Base-by-base conservation (phyloP, 306 rosid genomes). In the Prunus persica region DNA sequence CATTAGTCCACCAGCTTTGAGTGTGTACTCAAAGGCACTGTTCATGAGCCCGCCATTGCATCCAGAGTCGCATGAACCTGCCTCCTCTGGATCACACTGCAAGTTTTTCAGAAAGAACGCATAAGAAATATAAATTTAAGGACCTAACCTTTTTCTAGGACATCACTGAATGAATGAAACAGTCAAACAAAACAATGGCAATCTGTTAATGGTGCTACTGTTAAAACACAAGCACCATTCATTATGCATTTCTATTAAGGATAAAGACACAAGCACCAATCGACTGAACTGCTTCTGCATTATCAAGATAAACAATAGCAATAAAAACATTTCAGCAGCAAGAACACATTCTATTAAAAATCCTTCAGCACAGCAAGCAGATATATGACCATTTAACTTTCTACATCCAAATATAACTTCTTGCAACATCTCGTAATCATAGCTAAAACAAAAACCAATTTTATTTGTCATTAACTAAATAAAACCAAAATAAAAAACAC, bases 31-130 rank as follows among this genome's bases (percentile, higher is more conserved):
- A 72, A 96, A 85, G 76, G 99, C 99, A 76, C 97, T 96, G 51
- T 96, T 96, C 98, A 96, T 96, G 78, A 92, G 86, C 64, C 99
- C 99, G 15, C 99, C 97, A 4, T 80, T 96, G 88, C 99, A 96
- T n/a, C 99, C 98, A 0, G 97, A 78, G 76, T 95, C 99, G 0
- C 99, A 95, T 34, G 98, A 89, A 61, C 89, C 87, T 10, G 80
- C 34, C 68, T 92, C 96, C 43, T 92, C 99, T 45, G 96, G 97
- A 82, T 96, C 97, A 82, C 98, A 96, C 98, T 95, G 90, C 88
- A 80, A 32, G 63, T 6, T 46, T 43, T 47, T 54, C 10, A 60
- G 58, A 65, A 76, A 76, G 13, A 24, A 50, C 12, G 2, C 46
- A 16, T 79, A 72, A 60, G 47, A 66, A 20, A 73, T 11, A 63